Conservation (phyloP, 2,329 filamentous ascomycete genomes). For the Aspergillus ochraceus region DNA sequence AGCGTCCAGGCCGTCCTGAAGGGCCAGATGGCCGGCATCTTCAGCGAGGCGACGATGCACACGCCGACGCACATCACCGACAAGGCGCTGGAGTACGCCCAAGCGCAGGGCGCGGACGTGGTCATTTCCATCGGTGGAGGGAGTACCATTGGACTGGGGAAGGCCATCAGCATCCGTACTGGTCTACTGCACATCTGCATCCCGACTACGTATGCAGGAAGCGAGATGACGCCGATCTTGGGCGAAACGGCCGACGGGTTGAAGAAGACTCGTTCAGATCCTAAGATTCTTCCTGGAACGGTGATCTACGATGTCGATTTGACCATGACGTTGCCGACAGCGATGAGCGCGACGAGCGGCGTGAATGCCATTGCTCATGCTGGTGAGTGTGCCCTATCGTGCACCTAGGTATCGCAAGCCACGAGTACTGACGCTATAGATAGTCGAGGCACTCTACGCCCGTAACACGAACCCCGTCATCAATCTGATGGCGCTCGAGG, state of each 20-base stretch:
- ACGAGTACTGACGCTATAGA: not conserved
- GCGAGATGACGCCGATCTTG: constrained; percentile 65
- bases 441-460: constrained; percentile 64
- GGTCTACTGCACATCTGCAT: constrained; percentile 60
- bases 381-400: constrained; percentile 31
- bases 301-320: constrained; percentile 67
- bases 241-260: constrained; percentile 60
- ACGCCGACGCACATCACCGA: constrained; percentile 60
- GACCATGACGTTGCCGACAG: constrained; percentile 58
- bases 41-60: constrained; percentile 62
- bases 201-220: constrained; percentile 62
- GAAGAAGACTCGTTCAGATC: constrained; percentile 60
- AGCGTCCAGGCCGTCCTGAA: constrained; percentile 47
- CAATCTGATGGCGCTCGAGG: constrained; percentile 59
- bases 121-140: constrained; percentile 64
- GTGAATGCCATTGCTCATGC: constrained; percentile 68
- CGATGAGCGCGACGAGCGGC: constrained; percentile 58
- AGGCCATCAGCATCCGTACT: constrained; percentile 56
- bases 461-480: constrained; percentile 62
- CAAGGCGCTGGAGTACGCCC: constrained; percentile 52
- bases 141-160: constrained; percentile 63
- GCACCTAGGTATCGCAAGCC: not conserved
- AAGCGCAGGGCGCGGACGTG: constrained; percentile 51
- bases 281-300: constrained; percentile 59
- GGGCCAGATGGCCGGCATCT: constrained; percentile 51